Evolutionary conservation across 176 grass and related monocot species (phyloP), one percentile per base, ranked within the genome.

Genomic region (Cymbopogon citratus): DNA sequence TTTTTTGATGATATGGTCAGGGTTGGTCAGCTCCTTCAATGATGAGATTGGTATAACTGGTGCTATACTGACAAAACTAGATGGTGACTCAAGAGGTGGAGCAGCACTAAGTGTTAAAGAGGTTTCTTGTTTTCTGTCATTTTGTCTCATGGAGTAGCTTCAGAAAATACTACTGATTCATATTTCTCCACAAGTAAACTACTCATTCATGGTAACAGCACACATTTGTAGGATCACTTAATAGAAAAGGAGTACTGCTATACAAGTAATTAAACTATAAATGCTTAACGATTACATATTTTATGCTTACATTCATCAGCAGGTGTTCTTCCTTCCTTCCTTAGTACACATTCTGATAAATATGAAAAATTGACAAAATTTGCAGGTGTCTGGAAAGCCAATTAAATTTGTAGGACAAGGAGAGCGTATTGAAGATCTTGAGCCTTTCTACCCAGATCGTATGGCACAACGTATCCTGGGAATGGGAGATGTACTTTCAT

Each of bases 401-500:
- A 98, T 98, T 62, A 98, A 98, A 83, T 89, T 94, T 84, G 92
- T 98, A 61, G 92, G 95, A 19, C 59, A 79, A 76, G 95, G 95
- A 44, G 95, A 94, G 63, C 90, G 84, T 25, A 84, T 98, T 84
- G 92, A 92, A 46, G 95, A 98, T 60, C 89, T 98, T 68, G 95
- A 98, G 71, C 86, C 88, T 83, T 98, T 98, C 84, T 98, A 98
- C 84, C 95, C 95, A 48, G 92, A 94, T n/a, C 89, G 95, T 15
- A 98, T 98, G 95, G 95, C 92, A 14, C 92, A 93, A 1, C 90
- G 92, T 18, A 86, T 98, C 62, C 77, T 98, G 66, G 95, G 95
- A 65, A 94, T 98, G 95, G 95, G 95, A 38, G 95, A 98, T 81
- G 95, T 98, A 77, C 95, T 98, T 89, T 94, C 95, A 73, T 98